Evolutionary conservation across 192 early-diverging fungal genomes (phyloP).

Genomic region (Linnemannia hyalina): DNA sequence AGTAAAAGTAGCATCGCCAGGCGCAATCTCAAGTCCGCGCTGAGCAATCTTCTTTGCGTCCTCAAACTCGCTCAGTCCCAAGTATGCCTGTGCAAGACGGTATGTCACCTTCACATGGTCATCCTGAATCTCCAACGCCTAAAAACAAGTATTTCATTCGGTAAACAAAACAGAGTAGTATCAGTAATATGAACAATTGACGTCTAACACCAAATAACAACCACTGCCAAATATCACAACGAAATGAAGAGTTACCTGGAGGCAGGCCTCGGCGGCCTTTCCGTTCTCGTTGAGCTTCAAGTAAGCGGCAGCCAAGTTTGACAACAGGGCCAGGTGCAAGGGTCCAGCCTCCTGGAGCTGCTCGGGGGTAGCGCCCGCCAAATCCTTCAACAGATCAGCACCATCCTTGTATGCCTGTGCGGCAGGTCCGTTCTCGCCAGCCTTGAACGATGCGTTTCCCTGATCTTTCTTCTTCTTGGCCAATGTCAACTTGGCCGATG

Average conservation of each 20-base stretch:
- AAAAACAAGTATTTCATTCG: not conserved
- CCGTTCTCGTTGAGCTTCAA: conserved; percentile 51
- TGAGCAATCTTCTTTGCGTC: conserved; percentile 50
- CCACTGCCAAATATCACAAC: not conserved
- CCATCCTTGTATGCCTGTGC: conserved; percentile 51
- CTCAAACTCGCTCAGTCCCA: conserved; percentile 57
- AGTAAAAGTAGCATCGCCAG: conserved; percentile 45
- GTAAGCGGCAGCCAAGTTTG: conserved; percentile 55
- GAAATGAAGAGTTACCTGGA: conserved; percentile 14
- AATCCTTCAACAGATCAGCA: conserved; percentile 39
- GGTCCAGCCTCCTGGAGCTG: conserved; percentile 22
- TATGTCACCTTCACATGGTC: conserved; percentile 58
- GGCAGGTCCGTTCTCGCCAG: conserved; percentile 34
- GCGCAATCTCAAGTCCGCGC: conserved; percentile 45
- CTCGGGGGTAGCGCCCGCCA: conserved; percentile 31
- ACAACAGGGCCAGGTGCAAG: conserved; percentile 31
- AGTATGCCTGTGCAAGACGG: conserved; percentile 59
- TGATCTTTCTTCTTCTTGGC: conserved; percentile 56
- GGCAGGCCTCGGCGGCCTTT: conserved; percentile 45
- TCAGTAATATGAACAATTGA: not conserved
- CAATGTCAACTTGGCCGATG: conserved; percentile 43
- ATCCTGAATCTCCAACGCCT: conserved; percentile 46
- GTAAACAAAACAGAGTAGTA: not conserved
- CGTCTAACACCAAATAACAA: not conserved
- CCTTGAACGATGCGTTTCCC: conserved; percentile 58